phyloP scores from a whole-genome alignment of 257 asterid genomes.

The Verbascum thapsus region DNA sequence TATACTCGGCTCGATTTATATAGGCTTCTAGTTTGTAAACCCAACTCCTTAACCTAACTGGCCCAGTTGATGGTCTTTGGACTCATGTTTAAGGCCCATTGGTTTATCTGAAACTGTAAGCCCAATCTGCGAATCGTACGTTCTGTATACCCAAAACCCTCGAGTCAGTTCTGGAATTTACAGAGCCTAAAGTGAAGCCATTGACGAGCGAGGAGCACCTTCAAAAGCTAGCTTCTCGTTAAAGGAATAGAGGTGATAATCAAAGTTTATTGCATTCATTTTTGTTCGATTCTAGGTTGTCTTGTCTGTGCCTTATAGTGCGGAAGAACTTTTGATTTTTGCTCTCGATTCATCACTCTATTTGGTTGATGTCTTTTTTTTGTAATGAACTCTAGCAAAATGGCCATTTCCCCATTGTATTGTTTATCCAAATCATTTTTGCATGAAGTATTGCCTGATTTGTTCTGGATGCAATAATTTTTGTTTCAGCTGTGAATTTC shows the following conservation, averaged over 20 bases:
- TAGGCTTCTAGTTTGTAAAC: no score
- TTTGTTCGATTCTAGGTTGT: neutral
- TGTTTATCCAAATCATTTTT: neutral
- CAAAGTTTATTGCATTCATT: neutral
- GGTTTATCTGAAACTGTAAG: neutral
- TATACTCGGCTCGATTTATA: no score
- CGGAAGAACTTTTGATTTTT: neutral
- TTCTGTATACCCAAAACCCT: neutral
- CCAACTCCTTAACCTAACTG: no score
- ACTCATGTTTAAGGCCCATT: neutral
- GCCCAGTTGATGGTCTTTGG: neutral
- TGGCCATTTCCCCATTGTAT: neutral
- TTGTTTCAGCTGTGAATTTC: neutral
- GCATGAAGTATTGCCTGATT: neutral
- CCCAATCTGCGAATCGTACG: no score
- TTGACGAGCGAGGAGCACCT: neutral
- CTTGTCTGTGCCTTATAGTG: neutral
- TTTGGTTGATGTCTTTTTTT: neutral
- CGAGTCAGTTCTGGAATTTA: neutral
- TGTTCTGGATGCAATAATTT: neutral
- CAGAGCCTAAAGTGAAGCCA: neutral
- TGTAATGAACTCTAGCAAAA: neutral
- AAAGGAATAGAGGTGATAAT: constrained; percentile 1
- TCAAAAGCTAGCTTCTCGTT: constrained; percentile 2
- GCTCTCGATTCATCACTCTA: neutral